A percentile compares a stretch with the other conserved stretches of the same genome.
These are phyloP conservation scores for Fusarium falciforme DNA, from an alignment of 2,329 filamentous ascomycete species.

Conservation along the genomic window DNA sequence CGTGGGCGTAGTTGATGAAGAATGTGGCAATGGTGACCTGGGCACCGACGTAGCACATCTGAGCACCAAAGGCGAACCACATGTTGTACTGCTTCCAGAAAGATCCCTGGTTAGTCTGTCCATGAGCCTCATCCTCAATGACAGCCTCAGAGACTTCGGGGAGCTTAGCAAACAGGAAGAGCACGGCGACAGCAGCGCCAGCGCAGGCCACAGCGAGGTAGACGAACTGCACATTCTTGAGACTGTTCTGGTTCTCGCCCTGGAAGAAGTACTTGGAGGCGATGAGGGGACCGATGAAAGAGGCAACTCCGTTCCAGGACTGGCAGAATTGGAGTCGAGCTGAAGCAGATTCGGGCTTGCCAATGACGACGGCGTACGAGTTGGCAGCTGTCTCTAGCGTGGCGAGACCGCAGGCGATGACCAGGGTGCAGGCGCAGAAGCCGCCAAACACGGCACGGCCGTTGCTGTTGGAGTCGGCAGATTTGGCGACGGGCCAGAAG, in stretches of 20 bases:
- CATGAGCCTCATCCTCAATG: slow-evolving; percentile 55
- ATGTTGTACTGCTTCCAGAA: slow-evolving; percentile 78
- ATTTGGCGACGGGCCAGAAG: slow-evolving; percentile 67
- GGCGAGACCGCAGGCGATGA: slow-evolving; percentile 78
- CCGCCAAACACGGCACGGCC: slow-evolving; percentile 67
- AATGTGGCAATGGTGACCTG: slow-evolving; percentile 75
- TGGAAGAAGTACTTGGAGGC: slow-evolving; percentile 80
- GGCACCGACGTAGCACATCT: slow-evolving; percentile 83
- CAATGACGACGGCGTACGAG: slow-evolving; percentile 71
- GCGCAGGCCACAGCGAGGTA: slow-evolving; percentile 77
- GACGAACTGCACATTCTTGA: slow-evolving; percentile 79
- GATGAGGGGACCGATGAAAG: slow-evolving; percentile 76
- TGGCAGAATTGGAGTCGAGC: slow-evolving; percentile 69
- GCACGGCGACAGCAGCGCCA: slow-evolving; percentile 72
- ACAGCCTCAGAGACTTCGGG: slow-evolving; percentile 74
- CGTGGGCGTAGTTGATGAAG: slow-evolving; percentile 78
- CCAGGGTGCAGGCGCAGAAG: slow-evolving; percentile 79
- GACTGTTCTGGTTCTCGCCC: slow-evolving; percentile 64
- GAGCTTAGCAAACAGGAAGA: slow-evolving; percentile 76
- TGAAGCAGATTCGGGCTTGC: slow-evolving; percentile 29
- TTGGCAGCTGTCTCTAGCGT: slow-evolving; percentile 83
- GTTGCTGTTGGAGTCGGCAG: slow-evolving; percentile 45
- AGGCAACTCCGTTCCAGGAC: slow-evolving; percentile 80
- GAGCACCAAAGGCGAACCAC: slow-evolving; percentile 79
- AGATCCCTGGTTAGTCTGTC: slow-evolving; percentile 67